These are phyloP conservation scores for Solanum medicagineum DNA, from an alignment of 257 asterid genomes.

Conservation along the genomic window DNA sequence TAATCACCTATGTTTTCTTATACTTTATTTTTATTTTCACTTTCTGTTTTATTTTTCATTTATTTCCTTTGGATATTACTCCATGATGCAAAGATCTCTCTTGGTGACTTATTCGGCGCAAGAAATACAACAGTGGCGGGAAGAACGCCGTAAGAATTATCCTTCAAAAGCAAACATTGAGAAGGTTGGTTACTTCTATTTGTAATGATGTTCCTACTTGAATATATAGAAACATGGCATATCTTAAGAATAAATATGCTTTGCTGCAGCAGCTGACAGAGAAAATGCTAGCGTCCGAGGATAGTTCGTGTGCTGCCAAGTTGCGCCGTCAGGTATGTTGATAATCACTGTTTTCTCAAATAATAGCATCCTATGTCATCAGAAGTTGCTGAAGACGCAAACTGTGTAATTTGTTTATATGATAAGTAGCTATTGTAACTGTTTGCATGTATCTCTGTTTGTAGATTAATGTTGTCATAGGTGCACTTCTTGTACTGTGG, in stretches of 20 bases:
- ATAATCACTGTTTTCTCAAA: neutral
- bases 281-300: constrained; percentile 30
- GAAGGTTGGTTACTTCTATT: constrained; percentile 35
- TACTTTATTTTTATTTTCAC: neutral
- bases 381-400: neutral
- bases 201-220: neutral
- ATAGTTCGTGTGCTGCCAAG: constrained; percentile 31
- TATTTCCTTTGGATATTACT: constrained; percentile 1
- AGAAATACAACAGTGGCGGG: constrained; percentile 89
- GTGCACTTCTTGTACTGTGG: neutral
- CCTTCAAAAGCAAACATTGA: constrained; percentile 58
- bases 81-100: constrained; percentile 26
- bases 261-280: constrained; percentile 44
- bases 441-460: neutral
- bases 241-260: neutral
- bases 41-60: constrained; percentile 4
- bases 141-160: constrained; percentile 53
- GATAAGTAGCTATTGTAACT: neutral
- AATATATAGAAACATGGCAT: neutral
- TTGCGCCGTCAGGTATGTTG: constrained; percentile 73
- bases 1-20: neutral
- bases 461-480: neutral
- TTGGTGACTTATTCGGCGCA: constrained; percentile 50
- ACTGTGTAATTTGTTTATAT: neutral
- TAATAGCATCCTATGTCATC: neutral